A percentile compares a stretch with the other conserved stretches of the same genome.
Evolutionary conservation across 768 basidiomycete species (phyloP).

Genomic region (Wakefieldia striispora): DNA sequence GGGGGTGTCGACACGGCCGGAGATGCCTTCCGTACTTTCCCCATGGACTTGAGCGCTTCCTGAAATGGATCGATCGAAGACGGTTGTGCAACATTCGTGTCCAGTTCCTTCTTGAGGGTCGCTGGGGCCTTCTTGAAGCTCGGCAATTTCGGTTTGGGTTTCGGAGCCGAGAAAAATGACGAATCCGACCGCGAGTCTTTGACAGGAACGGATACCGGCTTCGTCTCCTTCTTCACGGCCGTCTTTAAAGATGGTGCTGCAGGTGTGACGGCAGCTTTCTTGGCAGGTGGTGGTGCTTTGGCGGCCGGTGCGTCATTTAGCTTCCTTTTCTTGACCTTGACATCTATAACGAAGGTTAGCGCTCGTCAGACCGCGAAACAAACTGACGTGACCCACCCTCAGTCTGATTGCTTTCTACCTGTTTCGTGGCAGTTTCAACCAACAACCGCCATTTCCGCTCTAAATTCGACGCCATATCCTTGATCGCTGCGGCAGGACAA

Average conservation of each 20-base stretch:
- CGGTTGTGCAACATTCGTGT: slow-evolving; percentile 67
- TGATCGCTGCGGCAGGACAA: slow-evolving; percentile 65
- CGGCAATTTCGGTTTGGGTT: slow-evolving; percentile 79
- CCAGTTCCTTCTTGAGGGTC: slow-evolving; percentile 48
- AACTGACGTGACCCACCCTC: slow-evolving; percentile 77
- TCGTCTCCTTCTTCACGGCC: slow-evolving; percentile 58
- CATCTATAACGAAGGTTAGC: slow-evolving; percentile 39
- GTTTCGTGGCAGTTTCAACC: slow-evolving; percentile 51
- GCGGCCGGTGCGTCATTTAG: slow-evolving; percentile 46
- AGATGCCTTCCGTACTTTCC: slow-evolving; percentile 58
- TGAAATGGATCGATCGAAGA: slow-evolving; percentile 79
- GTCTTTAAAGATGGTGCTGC: slow-evolving; percentile 25
- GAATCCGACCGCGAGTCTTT: slow-evolving; percentile 85
- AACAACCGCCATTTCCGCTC: slow-evolving; percentile 79
- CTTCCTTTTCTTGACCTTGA: slow-evolving; percentile 75
- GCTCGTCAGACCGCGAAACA: slow-evolving; percentile 23
- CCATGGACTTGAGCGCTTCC: slow-evolving; percentile 77
- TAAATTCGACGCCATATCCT: slow-evolving; percentile 90
- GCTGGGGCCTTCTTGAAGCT: slow-evolving; percentile 79
- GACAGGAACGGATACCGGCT: slow-evolving; percentile 35
- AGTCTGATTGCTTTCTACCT: slow-evolving; percentile 37
- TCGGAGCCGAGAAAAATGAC: slow-evolving; percentile 86
- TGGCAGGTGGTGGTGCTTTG: slow-evolving; percentile 54
- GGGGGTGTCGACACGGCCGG: slow-evolving; percentile 63
- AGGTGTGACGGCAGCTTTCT: slow-evolving; percentile 56